Evolutionary conservation across 768 basidiomycete genomes (phyloP).

Genomic region (Lactifluus subvellereus): DNA sequence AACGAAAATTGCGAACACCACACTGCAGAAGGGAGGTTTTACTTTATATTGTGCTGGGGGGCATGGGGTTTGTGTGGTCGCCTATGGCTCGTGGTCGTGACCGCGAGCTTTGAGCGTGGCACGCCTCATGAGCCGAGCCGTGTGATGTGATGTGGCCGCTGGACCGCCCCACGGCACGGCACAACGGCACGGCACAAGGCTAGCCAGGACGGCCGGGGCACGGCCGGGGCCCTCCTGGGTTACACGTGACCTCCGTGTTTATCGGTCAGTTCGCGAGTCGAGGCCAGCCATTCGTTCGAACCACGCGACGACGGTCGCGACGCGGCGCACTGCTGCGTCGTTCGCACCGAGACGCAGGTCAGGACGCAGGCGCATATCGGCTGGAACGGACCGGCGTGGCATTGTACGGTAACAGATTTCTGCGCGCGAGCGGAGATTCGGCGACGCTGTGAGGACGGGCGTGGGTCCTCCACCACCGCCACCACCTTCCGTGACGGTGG

Average conservation of each 20-base stretch:
- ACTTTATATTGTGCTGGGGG: slow-evolving; percentile 16
- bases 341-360: slow-evolving; percentile 67
- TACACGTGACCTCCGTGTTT: neutral
- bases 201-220: no score
- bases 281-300: slow-evolving; percentile 71
- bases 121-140: neutral
- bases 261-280: slow-evolving; percentile 32
- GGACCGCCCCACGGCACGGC: neutral
- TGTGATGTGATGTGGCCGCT: slow-evolving; percentile 1
- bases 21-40: slow-evolving; percentile 5
- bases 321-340: slow-evolving; percentile 62
- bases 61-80: slow-evolving; percentile 13
- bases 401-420: slow-evolving; percentile 77
- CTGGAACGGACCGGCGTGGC: slow-evolving; percentile 42
- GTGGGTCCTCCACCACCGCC: neutral
- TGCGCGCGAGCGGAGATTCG: slow-evolving; percentile 52
- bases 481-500: slow-evolving; percentile 38
- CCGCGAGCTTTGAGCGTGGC: slow-evolving; percentile 16
- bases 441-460: slow-evolving; percentile 52
- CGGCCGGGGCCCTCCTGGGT: neutral
- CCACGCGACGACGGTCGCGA: slow-evolving; percentile 62
- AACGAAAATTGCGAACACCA: slow-evolving; percentile 8
- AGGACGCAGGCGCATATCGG: slow-evolving; percentile 55
- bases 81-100: slow-evolving; percentile 3
- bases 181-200: no score